A percentile compares a stretch with the other conserved stretches of the same genome.
phyloP scores from a whole-genome alignment of 1,139 yeast genomes.

The Arxiozyma slooffiae region DNA sequence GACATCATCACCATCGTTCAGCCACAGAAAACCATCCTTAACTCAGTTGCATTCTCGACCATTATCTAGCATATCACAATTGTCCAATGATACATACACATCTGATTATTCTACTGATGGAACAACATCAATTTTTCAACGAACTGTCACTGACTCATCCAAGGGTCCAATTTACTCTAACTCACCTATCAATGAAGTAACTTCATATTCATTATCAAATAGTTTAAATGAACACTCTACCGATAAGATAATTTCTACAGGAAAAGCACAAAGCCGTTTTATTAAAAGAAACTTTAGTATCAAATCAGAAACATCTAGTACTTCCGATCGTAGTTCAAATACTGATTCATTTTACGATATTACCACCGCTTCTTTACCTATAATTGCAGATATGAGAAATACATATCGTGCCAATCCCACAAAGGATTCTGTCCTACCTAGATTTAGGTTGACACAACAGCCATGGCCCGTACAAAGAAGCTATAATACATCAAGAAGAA shows the following conservation, averaged over 20 bases:
- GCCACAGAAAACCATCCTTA: conserved; percentile 11
- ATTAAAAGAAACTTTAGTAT: conserved; percentile 31
- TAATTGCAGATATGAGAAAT: conserved; percentile 16
- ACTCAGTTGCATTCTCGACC: conserved; percentile 40
- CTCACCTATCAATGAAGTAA: conserved; percentile 9
- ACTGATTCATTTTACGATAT: conserved; percentile 35
- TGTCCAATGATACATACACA: conserved; percentile 46
- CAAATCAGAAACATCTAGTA: conserved; percentile 35
- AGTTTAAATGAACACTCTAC: conserved; percentile 1
- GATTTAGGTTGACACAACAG: conserved; percentile 17
- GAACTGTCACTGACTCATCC: conserved; percentile 11
- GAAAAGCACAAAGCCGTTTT: conserved; percentile 11
- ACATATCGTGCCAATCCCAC: conserved; percentile 11
- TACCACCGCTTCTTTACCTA: conserved; percentile 27
- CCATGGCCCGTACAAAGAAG: conserved; percentile 35
- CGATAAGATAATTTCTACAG: background rate
- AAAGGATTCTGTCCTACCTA: conserved; percentile 25
- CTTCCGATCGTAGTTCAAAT: conserved; percentile 35
- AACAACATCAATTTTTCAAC: conserved; percentile 21
- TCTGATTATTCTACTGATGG: conserved; percentile 33
- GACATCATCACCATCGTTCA: conserved; percentile 10
- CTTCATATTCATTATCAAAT: conserved; percentile 15
- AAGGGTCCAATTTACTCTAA: conserved; percentile 10
- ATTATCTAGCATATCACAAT: conserved; percentile 55
- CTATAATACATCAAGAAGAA: conserved; percentile 33